Percentiles rank a stretch among this genome's conserved stretches.
Evolutionary conservation across 1,284 basidiomycete genomes (phyloP).

Genomic region (Leccinum subfulvum): DNA sequence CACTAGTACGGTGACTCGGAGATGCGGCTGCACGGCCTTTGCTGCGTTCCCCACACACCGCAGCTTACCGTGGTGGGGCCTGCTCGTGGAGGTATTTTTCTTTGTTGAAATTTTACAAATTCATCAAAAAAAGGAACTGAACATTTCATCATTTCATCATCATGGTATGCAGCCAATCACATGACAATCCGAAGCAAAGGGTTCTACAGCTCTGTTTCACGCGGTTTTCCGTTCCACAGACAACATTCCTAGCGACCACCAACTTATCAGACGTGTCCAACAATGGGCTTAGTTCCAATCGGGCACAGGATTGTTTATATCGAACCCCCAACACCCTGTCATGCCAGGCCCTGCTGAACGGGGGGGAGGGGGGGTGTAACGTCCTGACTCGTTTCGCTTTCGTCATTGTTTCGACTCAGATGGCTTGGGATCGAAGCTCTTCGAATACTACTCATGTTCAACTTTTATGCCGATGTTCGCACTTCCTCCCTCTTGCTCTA

Average conservation of each 20-base stretch:
- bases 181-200: not conserved
- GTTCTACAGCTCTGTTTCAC: constrained; percentile 5
- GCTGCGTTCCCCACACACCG: constrained; percentile 2
- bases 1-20: not conserved
- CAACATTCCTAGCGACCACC: not conserved
- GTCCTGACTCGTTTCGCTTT: constrained; percentile 3
- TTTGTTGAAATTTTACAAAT: not conserved
- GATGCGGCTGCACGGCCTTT: not conserved
- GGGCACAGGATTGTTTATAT: not conserved
- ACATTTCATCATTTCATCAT: constrained; percentile 1
- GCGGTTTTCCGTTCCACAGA: not conserved
- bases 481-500: constrained; percentile 8
- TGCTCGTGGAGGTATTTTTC: not conserved
- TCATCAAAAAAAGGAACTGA: not conserved
- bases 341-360: not conserved
- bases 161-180: not conserved
- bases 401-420: constrained; percentile 5
- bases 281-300: not conserved
- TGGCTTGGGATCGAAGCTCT: not conserved
- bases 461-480: constrained; percentile 2
- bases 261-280: not conserved
- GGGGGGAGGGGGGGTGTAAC: not conserved
- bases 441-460: not conserved
- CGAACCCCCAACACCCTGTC: constrained; percentile 1
- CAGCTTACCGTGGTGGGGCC: not conserved